Evolutionary conservation across 2,329 filamentous ascomycete species (phyloP).

Genomic region (Xylaria sp.): DNA sequence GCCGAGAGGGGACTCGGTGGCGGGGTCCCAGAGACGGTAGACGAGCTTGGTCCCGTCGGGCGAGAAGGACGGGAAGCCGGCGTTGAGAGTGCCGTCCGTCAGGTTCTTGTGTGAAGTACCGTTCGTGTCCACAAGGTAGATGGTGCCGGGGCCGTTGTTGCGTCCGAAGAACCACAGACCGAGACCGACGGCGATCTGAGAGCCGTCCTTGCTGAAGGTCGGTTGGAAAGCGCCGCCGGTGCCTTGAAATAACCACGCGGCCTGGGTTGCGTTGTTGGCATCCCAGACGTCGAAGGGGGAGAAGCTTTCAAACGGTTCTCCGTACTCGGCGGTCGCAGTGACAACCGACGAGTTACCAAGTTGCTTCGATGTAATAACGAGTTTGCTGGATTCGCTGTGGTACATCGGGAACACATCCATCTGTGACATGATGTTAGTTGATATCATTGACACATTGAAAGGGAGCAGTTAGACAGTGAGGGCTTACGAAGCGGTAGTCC

Average conservation of each 20-base stretch:
- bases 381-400: constrained; percentile 35
- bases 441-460: neutral
- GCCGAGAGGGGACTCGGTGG: constrained; percentile 42
- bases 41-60: constrained; percentile 52
- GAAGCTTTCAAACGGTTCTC: constrained; percentile 6
- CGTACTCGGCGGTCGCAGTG: constrained; percentile 48
- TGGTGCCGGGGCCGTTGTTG: constrained; percentile 35
- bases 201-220: constrained; percentile 52
- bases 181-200: constrained; percentile 54
- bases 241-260: constrained; percentile 42
- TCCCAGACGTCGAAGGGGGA: neutral
- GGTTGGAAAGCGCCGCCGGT: constrained; percentile 55
- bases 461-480: neutral
- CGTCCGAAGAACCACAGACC: constrained; percentile 55
- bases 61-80: constrained; percentile 55
- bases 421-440: neutral
- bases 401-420: constrained; percentile 56
- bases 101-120: constrained; percentile 45
- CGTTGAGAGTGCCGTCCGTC: constrained; percentile 51
- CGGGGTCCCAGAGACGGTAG: constrained; percentile 47
- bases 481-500: constrained; percentile 53
- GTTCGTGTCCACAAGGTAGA: constrained; percentile 30
- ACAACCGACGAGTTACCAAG: constrained; percentile 55
- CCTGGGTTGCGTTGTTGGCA: neutral
- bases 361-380: constrained; percentile 54